Percentiles rank a stretch among this genome's conserved stretches.
phyloP scores from a whole-genome alignment of 2,329 filamentous ascomycete genomes.

The Aspergillus quadrilineatus region DNA sequence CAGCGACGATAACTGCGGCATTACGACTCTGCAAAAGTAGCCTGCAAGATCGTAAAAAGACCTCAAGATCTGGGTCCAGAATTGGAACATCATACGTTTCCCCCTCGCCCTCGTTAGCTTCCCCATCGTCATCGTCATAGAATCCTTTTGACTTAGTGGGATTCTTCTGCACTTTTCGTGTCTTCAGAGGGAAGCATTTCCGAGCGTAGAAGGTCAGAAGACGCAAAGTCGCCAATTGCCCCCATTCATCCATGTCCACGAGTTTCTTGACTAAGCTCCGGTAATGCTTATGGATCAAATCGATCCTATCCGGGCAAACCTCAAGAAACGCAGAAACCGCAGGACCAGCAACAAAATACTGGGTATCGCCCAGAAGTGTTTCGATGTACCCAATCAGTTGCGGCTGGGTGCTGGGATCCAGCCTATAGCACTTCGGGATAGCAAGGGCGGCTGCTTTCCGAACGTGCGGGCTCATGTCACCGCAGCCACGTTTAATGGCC shows the following conservation, averaged over 20 bases:
- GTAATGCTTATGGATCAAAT: conserved; percentile 90
- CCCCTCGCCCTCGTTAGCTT: conserved; percentile 46
- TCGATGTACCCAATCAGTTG: conserved; percentile 81
- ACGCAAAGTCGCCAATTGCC: conserved; percentile 77
- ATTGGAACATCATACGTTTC: conserved; percentile 57
- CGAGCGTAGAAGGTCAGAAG: conserved; percentile 83
- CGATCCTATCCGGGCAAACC: conserved; percentile 81
- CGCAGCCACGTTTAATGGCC: conserved; percentile 89
- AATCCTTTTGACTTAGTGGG: conserved; percentile 66
- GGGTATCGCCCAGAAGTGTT: conserved; percentile 78
- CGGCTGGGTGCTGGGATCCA: conserved; percentile 82
- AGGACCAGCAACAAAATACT: conserved; percentile 95
- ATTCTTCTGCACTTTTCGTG: conserved; percentile 53
- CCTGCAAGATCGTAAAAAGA: conserved; percentile 75
- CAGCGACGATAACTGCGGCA: conserved; percentile 84
- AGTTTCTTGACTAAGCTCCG: conserved; percentile 80
- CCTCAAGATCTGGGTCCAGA: conserved; percentile 76
- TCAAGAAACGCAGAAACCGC: conserved; percentile 87
- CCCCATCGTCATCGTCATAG: conserved; percentile 68
- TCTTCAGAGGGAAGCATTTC: conserved; percentile 77
- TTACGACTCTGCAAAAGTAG: conserved; percentile 91
- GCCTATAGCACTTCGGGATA: conserved; percentile 90
- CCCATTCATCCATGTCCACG: conserved; percentile 99
- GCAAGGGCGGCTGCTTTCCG: conserved; percentile 89
- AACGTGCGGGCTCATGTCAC: conserved; percentile 92